Evolutionary conservation across 2,329 filamentous ascomycete genomes (phyloP), one percentile per base, ranked within the genome.

Genomic region (Paracoccidioides brasiliensis): DNA sequence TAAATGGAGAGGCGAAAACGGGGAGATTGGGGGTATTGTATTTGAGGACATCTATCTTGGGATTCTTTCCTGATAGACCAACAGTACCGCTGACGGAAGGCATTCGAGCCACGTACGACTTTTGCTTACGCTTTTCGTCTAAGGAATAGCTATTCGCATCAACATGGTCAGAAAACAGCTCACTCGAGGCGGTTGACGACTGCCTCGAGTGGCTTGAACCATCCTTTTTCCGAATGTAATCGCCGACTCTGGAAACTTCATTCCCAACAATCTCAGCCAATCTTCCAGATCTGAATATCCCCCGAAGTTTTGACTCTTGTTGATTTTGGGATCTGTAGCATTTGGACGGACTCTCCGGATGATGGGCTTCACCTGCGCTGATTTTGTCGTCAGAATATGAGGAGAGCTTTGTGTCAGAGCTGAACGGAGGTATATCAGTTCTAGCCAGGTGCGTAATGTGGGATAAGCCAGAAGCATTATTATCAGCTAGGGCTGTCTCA

Each of bases 201-300:
- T 67, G 68, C 45, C 66, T 67, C 56, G 71, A 73, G 60, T 73
- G 71, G 10, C 71, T 67, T 37, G 64, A 68, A 4, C 22, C 15
- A 37, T 85, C 82, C 62, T 78, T 80, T 61, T 77, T 79, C 68
- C 82, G 75, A 28, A 84, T 78, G 45, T 80, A 74, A 52, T 82
- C 80, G 14, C 80, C 79, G 38, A 84, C 76, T 62, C 79, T 80
- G 0, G 80, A 78, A 6, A 83, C 77, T 62, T 85, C 82, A 58
- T 76, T 77, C n/a, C 80, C 78, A 2, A 94, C 80, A 35, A 88
- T 78, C 35, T 81, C 86, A 58, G 88, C 86, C 59, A 91, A 82
- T 55, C 86, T 78, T 52, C 82, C 80, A 2, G 83, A 84, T 70
- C 89, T 91, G 70, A 95, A 85, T 50, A 95, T 84, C 5, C 85